Percentiles rank a stretch among this genome's conserved stretches.
phyloP scores from a whole-genome alignment of 176 grass and related monocot species.

The Leersia perrieri region DNA sequence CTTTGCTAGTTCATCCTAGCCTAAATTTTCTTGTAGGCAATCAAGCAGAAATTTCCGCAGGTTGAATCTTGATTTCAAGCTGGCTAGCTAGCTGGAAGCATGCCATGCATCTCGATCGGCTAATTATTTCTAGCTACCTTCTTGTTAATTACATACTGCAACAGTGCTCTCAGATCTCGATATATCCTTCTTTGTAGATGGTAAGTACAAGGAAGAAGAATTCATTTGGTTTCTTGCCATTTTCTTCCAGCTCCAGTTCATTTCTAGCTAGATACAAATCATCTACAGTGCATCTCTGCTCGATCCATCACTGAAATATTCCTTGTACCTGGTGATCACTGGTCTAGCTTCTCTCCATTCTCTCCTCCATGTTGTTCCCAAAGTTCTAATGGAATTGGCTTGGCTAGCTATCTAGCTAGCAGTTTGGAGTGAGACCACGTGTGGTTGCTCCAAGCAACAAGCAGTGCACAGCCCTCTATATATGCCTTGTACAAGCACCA shows the following conservation, averaged over 20 bases:
- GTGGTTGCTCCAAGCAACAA: conserved; percentile 50
- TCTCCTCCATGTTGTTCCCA: conserved; percentile 18
- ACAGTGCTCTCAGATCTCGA: conserved; percentile 32
- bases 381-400: conserved; percentile 39
- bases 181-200: conserved; percentile 7
- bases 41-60: background rate
- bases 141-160: conserved; percentile 1
- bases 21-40: background rate
- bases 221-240: conserved; percentile 19
- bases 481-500: conserved; percentile 96
- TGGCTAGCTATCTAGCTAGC: background rate
- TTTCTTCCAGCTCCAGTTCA: conserved; percentile 31
- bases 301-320: conserved; percentile 68
- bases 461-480: conserved; percentile 89
- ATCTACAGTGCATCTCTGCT: conserved; percentile 29
- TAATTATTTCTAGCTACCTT: background rate
- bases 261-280: conserved; percentile 42
- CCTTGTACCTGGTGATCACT: conserved; percentile 54
- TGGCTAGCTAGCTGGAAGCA: background rate
- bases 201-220: conserved; percentile 13
- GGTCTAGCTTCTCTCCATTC: conserved; percentile 39
- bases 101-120: conserved; percentile 9
- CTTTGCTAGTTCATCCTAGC: background rate
- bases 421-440: conserved; percentile 25
- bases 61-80: conserved; percentile 11